These are phyloP conservation scores for Monosporascus sp. DNA, from an alignment of 2,329 filamentous ascomycete species.

Conservation along the genomic window DNA sequence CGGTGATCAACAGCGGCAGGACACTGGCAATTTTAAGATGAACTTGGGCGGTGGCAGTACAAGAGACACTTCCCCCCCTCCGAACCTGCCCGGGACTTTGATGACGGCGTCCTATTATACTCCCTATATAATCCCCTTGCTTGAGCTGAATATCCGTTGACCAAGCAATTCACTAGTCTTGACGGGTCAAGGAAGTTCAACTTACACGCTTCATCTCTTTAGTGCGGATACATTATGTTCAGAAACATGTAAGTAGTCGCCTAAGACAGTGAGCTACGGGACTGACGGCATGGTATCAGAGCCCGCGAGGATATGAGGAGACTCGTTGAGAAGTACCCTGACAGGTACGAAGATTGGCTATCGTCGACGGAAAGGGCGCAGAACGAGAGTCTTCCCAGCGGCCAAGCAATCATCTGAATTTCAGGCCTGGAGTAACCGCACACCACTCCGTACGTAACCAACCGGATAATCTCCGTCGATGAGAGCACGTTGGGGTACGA, in stretches of 20 bases:
- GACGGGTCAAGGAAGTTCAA: background rate
- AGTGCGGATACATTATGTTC: background rate
- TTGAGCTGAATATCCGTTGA: no score
- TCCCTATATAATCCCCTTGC: slow-evolving; percentile 10
- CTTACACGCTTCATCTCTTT: background rate
- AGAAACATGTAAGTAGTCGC: background rate
- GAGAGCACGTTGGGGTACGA: no score
- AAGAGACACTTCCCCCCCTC: slow-evolving; percentile 4
- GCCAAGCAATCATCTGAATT: no score
- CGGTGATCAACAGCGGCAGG: rapidly evolving
- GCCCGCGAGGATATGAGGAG: background rate
- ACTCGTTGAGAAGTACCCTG: background rate
- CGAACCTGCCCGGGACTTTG: slow-evolving; percentile 13
- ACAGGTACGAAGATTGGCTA: background rate
- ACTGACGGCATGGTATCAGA: background rate
- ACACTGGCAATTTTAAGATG: slow-evolving; percentile 3
- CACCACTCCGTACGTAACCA: no score
- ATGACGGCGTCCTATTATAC: slow-evolving; percentile 13
- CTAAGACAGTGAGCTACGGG: no score
- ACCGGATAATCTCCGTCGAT: no score
- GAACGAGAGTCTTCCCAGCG: no score
- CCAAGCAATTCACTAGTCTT: no score
- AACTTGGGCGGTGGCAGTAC: slow-evolving; percentile 10
- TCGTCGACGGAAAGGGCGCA: no score
- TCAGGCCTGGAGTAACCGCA: no score